phyloP scores from a whole-genome alignment of 2,329 filamentous ascomycete species.

The Sphaerostilbella broomeana region DNA sequence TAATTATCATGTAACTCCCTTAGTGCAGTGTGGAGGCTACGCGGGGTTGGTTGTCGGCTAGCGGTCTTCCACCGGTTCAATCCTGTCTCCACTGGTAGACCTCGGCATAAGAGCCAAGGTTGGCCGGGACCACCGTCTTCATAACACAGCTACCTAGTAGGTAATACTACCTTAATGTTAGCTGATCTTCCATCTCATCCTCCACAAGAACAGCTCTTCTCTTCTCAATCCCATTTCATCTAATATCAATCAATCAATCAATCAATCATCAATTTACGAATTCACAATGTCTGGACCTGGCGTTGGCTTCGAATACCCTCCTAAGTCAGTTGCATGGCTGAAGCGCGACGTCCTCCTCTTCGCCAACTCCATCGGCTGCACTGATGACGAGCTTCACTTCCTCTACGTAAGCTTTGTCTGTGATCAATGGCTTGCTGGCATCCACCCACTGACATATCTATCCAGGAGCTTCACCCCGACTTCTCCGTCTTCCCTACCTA shows the following conservation, averaged over 20 bases:
- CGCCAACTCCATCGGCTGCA: slow-evolving; percentile 80
- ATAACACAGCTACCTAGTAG: no score
- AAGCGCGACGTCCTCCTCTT: slow-evolving; percentile 87
- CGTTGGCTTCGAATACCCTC: slow-evolving; percentile 73
- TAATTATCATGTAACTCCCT: slow-evolving; percentile 2
- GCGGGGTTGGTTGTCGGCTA: slow-evolving; percentile 10
- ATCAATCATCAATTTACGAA: neutral
- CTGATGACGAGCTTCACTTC: slow-evolving; percentile 83
- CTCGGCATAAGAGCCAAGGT: slow-evolving; percentile 3
- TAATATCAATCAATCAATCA: no score
- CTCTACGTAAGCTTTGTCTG: slow-evolving; percentile 60
- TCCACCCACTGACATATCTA: slow-evolving; percentile 9
- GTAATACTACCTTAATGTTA: neutral
- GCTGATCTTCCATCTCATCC: neutral
- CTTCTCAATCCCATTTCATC: neutral
- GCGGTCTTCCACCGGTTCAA: neutral
- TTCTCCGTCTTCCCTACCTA: slow-evolving; percentile 90
- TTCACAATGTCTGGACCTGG: slow-evolving; percentile 41
- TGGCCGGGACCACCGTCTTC: slow-evolving; percentile 1
- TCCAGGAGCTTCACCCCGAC: slow-evolving; percentile 75
- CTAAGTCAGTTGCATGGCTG: slow-evolving; percentile 71
- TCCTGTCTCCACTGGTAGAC: slow-evolving; percentile 5
- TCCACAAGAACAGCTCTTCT: neutral
- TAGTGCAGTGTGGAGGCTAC: neutral
- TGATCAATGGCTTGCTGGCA: neutral